A percentile compares a stretch with the other conserved stretches of the same genome.
Evolutionary conservation across 2,329 filamentous ascomycete species (phyloP).

Genomic region (Monilinia aucupariae): DNA sequence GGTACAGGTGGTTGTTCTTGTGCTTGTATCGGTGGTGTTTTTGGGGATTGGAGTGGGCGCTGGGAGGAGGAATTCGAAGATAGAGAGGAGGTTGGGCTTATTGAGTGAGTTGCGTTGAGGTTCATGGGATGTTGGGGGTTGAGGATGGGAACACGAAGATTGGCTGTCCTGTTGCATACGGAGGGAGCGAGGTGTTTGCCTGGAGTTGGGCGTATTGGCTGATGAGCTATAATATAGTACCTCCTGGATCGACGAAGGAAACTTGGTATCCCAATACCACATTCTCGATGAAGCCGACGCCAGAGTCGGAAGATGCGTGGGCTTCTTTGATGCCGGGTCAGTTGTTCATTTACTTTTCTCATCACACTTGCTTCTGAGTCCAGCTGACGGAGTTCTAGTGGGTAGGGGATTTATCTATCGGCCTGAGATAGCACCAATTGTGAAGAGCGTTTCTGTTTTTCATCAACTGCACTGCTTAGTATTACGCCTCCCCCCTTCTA

Average conservation of each 20-base stretch:
- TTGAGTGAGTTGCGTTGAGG: not conserved
- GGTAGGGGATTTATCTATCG: constrained; percentile 11
- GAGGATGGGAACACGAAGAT: not conserved
- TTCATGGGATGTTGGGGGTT: not conserved
- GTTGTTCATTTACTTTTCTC: not conserved
- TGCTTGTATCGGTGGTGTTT: not conserved
- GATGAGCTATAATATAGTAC: not conserved
- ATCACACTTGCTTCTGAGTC: no score
- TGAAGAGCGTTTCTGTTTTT: constrained; percentile 17
- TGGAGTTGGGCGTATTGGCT: not conserved
- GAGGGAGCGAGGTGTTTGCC: not conserved
- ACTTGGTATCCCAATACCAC: constrained; percentile 16
- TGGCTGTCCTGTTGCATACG: not conserved
- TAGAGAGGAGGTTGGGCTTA: not conserved
- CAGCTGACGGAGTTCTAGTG: not conserved
- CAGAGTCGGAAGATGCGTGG: constrained; percentile 16
- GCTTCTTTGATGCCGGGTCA: constrained; percentile 11
- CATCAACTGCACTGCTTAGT: constrained; percentile 24
- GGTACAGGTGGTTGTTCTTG: not conserved
- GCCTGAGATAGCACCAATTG: constrained; percentile 1
- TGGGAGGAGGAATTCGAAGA: not conserved
- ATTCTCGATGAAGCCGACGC: constrained; percentile 10
- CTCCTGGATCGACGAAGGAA: constrained; percentile 7
- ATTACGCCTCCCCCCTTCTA: not conserved
- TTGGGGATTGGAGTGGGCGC: not conserved